A percentile compares a stretch with the other conserved stretches of the same genome.
phyloP scores from a whole-genome alignment of 768 basidiomycete species.

The Termitomyces bulborhizus region DNA sequence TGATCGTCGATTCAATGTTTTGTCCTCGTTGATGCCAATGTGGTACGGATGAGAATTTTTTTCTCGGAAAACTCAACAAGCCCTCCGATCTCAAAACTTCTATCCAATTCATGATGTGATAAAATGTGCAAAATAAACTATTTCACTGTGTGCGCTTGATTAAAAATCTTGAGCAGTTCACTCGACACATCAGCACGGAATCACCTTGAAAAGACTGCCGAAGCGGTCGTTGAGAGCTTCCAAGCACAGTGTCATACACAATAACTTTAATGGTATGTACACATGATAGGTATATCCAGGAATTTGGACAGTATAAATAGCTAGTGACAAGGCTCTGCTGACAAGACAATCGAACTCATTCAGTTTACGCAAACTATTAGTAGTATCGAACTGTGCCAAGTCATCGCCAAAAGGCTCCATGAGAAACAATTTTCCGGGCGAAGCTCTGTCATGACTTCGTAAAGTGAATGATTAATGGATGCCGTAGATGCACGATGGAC shows the following conservation, averaged over 20 bases:
- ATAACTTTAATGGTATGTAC: background rate
- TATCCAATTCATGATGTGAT: background rate
- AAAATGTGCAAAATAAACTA: background rate
- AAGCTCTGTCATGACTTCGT: background rate
- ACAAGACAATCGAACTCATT: background rate
- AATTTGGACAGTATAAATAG: background rate
- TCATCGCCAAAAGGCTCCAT: background rate
- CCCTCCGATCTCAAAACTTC: background rate
- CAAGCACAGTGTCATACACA: background rate
- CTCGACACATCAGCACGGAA: background rate
- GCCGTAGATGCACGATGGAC: conserved; percentile 11
- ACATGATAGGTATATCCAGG: background rate
- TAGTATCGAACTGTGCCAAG: background rate
- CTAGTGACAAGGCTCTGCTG: background rate
- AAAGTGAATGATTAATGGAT: conserved; percentile 1
- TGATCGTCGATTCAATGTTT: background rate
- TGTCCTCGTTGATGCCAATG: background rate
- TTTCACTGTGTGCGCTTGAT: background rate
- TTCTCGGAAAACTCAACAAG: background rate
- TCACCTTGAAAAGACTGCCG: background rate
- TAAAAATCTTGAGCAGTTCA: background rate
- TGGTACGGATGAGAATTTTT: background rate
- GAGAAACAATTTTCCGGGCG: background rate
- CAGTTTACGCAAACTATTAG: background rate
- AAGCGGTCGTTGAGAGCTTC: background rate